Evolutionary conservation across 2,329 filamentous ascomycete genomes (phyloP).

Genomic region (Penicillium fuscoglaucum): DNA sequence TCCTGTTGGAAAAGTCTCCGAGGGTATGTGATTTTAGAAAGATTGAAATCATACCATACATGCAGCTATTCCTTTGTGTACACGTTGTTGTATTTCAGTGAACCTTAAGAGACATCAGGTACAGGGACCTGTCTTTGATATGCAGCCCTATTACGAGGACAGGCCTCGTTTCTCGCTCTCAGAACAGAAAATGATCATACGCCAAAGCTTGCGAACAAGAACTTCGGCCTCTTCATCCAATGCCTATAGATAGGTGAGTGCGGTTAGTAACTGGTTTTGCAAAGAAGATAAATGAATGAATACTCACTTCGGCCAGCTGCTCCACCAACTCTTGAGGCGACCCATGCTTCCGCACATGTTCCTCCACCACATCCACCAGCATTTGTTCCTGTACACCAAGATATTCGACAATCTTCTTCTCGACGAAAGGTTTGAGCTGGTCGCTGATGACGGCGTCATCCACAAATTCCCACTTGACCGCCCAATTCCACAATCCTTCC

Average conservation of each 20-base stretch:
- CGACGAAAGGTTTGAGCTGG: conserved; percentile 89
- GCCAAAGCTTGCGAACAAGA: conserved; percentile 94
- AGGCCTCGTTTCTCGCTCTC: conserved; percentile 90
- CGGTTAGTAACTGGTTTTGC: conserved; percentile 35
- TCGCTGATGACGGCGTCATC: conserved; percentile 78
- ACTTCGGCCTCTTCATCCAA: conserved; percentile 93
- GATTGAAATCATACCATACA: background rate
- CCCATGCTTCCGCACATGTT: conserved; percentile 74
- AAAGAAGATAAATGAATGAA: conserved; percentile 5
- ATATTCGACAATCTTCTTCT: conserved; percentile 97
- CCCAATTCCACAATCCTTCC: conserved; percentile 86
- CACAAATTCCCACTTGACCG: conserved; percentile 88
- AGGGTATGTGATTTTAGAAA: background rate
- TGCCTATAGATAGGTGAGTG: conserved; percentile 53
- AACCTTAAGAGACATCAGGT: background rate
- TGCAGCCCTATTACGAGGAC: conserved; percentile 56
- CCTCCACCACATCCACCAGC: conserved; percentile 87
- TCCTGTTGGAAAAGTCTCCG: background rate
- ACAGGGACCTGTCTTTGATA: background rate
- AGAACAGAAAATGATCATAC: conserved; percentile 97
- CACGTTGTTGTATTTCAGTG: background rate
- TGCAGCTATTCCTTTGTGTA: background rate
- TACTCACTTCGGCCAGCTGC: conserved; percentile 76
- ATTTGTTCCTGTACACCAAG: conserved; percentile 95
- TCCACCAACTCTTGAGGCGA: conserved; percentile 78